Percentiles rank a stretch among this genome's conserved stretches.
These are phyloP conservation scores for Pisolithus sp. DNA, from an alignment of 768 basidiomycete species.

Conservation along the genomic window DNA sequence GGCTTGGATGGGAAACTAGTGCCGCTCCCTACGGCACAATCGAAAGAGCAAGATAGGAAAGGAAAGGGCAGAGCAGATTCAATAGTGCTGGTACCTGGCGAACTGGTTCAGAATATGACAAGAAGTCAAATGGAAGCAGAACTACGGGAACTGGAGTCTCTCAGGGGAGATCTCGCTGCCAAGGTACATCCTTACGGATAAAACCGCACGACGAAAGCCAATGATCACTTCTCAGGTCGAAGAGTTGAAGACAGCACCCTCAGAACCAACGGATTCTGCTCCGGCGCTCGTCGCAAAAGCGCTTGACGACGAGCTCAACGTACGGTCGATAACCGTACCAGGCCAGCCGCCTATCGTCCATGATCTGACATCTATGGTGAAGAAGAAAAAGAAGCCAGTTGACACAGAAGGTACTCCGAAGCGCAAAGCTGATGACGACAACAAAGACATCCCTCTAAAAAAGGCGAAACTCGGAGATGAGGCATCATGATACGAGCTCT, in stretches of 20 bases:
- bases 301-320: constrained; percentile 65
- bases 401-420: constrained; percentile 42
- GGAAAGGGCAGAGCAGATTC: constrained; percentile 70
- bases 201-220: not conserved
- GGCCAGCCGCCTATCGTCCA: constrained; percentile 49
- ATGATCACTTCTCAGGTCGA: constrained; percentile 58
- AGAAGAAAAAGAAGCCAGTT: constrained; percentile 67
- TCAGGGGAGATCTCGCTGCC: constrained; percentile 76
- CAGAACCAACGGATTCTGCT: constrained; percentile 51
- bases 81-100: constrained; percentile 34
- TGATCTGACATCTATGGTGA: constrained; percentile 79
- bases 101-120: constrained; percentile 58
- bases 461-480: constrained; percentile 54
- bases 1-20: constrained; percentile 32
- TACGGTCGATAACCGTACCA: constrained; percentile 28
- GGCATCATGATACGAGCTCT: constrained; percentile 13
- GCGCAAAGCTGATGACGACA: constrained; percentile 65
- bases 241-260: constrained; percentile 79
- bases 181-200: constrained; percentile 47
- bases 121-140: constrained; percentile 71
- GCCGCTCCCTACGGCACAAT: constrained; percentile 25
- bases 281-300: constrained; percentile 67
- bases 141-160: constrained; percentile 67
- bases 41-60: constrained; percentile 40
- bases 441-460: constrained; percentile 41